Percentiles rank a stretch among this genome's conserved stretches.
Evolutionary conservation across 1,139 yeast species (phyloP).

Genomic region (Yamadazyma oceani): DNA sequence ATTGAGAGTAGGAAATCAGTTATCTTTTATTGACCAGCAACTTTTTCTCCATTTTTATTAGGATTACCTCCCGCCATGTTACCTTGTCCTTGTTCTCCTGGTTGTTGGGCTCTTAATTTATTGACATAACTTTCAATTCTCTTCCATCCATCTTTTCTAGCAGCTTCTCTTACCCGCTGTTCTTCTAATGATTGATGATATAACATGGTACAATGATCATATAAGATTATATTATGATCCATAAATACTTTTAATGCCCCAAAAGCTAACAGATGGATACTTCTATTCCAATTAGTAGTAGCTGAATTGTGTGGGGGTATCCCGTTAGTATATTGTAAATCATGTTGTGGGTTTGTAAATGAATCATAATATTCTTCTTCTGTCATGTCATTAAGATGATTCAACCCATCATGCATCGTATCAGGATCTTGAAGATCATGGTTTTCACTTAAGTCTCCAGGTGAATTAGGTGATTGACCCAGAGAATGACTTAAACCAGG

Average conservation of each 20-base stretch:
- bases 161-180: slow-evolving; percentile 57
- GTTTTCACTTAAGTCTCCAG: neutral
- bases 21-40: slow-evolving; percentile 19
- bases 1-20: neutral
- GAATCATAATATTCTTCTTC: slow-evolving; percentile 50
- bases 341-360: slow-evolving; percentile 40
- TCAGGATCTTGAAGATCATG: slow-evolving; percentile 3
- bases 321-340: slow-evolving; percentile 26
- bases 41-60: slow-evolving; percentile 11
- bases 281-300: slow-evolving; percentile 78
- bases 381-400: slow-evolving; percentile 39
- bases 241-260: slow-evolving; percentile 89
- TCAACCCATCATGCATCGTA: slow-evolving; percentile 10
- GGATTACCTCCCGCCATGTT: neutral
- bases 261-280: slow-evolving; percentile 87
- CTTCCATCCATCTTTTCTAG: slow-evolving; percentile 75
- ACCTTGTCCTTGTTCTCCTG: neutral
- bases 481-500: slow-evolving; percentile 29
- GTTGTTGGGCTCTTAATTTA: slow-evolving; percentile 14
- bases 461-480: slow-evolving; percentile 5
- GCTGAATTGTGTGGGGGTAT: slow-evolving; percentile 48
- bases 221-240: slow-evolving; percentile 89
- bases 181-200: slow-evolving; percentile 77
- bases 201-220: slow-evolving; percentile 86
- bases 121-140: slow-evolving; percentile 64